Percentiles rank a stretch among this genome's conserved stretches.
Conservation (phyloP, 331 rosid genomes). For the Rhamnella rubrinervis region DNA sequence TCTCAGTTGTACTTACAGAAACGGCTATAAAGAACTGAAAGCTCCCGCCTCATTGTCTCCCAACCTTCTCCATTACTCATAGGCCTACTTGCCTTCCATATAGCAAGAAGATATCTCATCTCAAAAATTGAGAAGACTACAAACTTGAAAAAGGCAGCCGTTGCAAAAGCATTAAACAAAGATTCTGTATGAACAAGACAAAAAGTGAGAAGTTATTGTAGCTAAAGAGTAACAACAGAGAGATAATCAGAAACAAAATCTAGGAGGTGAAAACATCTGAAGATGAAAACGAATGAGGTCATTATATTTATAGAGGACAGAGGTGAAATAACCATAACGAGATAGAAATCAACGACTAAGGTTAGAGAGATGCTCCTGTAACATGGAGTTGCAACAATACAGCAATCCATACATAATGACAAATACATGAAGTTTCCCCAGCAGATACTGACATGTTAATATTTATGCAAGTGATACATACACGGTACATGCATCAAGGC, state of each 20-base stretch:
- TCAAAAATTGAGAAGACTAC: conserved; percentile 92
- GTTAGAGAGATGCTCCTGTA: neutral
- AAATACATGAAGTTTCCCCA: no score
- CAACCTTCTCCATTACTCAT: conserved; percentile 84
- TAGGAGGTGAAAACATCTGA: neutral
- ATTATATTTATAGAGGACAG: neutral
- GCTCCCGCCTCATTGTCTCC: conserved; percentile 94
- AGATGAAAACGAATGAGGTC: neutral
- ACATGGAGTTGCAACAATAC: neutral
- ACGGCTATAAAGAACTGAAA: conserved; percentile 83
- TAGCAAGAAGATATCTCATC: conserved; percentile 96
- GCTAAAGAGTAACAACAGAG: conserved; percentile 12
- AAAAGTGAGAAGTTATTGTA: conserved; percentile 12
- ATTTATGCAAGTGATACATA: no score
- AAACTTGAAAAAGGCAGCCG: conserved; percentile 96
- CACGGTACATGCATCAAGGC: no score
- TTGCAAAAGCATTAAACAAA: conserved; percentile 94
- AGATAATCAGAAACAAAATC: neutral
- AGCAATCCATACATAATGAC: no score
- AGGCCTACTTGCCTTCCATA: conserved; percentile 95
- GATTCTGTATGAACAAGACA: conserved; percentile 62
- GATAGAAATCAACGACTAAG: no score
- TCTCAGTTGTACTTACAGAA: conserved; percentile 66
- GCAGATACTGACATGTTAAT: no score
- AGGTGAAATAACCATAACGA: neutral